phyloP scores from a whole-genome alignment of 768 basidiomycete species.

The Tephrocybe sp. region DNA sequence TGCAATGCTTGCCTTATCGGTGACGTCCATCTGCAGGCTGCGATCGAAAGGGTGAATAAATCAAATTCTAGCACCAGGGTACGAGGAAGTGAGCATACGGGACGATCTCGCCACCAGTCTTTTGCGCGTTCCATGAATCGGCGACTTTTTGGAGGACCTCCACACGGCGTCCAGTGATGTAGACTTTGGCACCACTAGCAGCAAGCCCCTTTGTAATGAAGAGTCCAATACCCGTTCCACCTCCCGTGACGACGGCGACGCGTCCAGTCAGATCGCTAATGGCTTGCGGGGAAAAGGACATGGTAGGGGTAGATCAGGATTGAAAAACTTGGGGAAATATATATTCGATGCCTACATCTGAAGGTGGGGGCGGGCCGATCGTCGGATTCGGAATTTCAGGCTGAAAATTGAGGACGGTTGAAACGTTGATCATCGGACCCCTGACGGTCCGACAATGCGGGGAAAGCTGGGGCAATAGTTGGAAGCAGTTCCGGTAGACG shows the following conservation, averaged over 20 bases:
- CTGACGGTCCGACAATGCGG: background rate
- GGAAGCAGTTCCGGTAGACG: background rate
- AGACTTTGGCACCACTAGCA: slow-evolving; percentile 77
- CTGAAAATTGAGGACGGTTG: background rate
- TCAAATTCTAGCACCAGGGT: background rate
- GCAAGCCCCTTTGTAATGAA: slow-evolving; percentile 77
- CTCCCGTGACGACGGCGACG: slow-evolving; percentile 55
- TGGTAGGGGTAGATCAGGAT: slow-evolving; percentile 10
- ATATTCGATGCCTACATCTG: background rate
- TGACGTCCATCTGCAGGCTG: slow-evolving; percentile 69
- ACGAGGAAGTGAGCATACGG: no score
- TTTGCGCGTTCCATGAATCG: slow-evolving; percentile 43
- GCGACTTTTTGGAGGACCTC: slow-evolving; percentile 62
- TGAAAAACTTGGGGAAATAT: slow-evolving; percentile 12
- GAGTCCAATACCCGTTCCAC: slow-evolving; percentile 54
- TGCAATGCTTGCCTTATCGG: slow-evolving; percentile 65
- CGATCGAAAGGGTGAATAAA: background rate
- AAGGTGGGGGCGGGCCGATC: background rate
- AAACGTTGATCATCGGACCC: slow-evolving; percentile 5
- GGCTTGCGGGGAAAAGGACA: slow-evolving; percentile 34
- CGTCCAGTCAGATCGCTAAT: slow-evolving; percentile 58
- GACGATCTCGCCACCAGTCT: slow-evolving; percentile 50
- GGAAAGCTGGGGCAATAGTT: background rate
- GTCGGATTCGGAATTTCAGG: slow-evolving; percentile 11
- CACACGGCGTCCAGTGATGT: slow-evolving; percentile 71